Conservation (phyloP, 768 basidiomycete species). For the Mycena leptocephala region DNA sequence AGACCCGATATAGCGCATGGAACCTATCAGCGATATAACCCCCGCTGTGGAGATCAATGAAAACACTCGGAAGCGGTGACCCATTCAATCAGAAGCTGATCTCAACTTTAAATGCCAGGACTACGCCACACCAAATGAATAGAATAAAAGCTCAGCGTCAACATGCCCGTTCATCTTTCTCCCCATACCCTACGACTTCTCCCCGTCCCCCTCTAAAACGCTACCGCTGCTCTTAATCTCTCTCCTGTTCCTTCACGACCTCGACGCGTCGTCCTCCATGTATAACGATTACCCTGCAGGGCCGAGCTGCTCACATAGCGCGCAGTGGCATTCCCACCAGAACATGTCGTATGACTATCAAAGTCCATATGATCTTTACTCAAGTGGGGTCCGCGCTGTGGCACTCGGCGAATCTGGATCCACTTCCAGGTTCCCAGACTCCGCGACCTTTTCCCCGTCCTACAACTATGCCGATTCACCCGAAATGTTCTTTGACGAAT, state of each 20-base stretch:
- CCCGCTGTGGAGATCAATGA: background rate
- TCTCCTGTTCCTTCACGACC: background rate
- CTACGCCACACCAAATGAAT: conserved; percentile 13
- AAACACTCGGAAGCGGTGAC: background rate
- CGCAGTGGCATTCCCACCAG: conserved; percentile 16
- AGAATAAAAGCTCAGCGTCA: conserved; percentile 29
- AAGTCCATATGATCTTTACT: conserved; percentile 17
- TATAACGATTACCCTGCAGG: conserved; percentile 19
- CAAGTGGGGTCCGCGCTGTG: conserved; percentile 7
- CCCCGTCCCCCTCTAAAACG: background rate
- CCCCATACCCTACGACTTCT: background rate
- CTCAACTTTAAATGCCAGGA: conserved; percentile 4
- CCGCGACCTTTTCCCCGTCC: conserved; percentile 17
- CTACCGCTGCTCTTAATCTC: background rate
- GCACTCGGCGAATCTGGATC: conserved; percentile 17
- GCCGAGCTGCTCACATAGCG: conserved; percentile 12
- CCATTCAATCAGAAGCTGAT: background rate
- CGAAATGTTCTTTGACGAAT: conserved; percentile 24
- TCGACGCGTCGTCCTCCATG: conserved; percentile 22
- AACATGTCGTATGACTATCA: conserved; percentile 14
- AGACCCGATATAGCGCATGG: conserved; percentile 3
- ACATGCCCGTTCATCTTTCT: conserved; percentile 10
- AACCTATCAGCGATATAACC: background rate
- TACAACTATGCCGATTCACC: conserved; percentile 24
- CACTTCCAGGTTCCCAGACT: conserved; percentile 17